phyloP scores from a whole-genome alignment of 805 yeast species.

The Grigorovia jiainica region DNA sequence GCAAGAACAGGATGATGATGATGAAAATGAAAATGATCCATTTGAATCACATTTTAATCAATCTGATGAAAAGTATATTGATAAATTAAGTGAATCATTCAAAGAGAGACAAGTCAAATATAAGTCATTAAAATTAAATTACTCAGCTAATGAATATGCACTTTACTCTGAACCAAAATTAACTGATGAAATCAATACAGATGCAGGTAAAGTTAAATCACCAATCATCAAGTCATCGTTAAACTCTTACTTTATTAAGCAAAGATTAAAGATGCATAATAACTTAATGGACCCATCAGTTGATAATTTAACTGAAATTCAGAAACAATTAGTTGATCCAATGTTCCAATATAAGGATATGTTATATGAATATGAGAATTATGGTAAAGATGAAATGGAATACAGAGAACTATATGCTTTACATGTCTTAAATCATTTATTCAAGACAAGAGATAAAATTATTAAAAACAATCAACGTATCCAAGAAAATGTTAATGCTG shows the following conservation, averaged over 20 bases:
- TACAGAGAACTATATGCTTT: conserved; percentile 56
- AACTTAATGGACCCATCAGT: conserved; percentile 16
- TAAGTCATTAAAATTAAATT: conserved; percentile 12
- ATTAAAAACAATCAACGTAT: conserved; percentile 61
- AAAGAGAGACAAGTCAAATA: conserved; percentile 24
- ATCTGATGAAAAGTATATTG: conserved; percentile 30
- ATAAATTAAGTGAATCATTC: conserved; percentile 29
- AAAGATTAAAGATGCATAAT: conserved; percentile 30
- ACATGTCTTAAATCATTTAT: conserved; percentile 75
- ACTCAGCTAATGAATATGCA: conserved; percentile 13
- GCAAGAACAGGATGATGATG: conserved; percentile 11
- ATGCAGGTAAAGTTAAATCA: conserved; percentile 10
- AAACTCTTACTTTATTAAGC: conserved; percentile 37
- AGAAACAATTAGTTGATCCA: conserved; percentile 48
- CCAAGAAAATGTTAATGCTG: conserved; percentile 41
- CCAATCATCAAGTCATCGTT: conserved; percentile 17
- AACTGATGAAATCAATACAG: conserved; percentile 5
- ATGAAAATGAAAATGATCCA: conserved; percentile 49
- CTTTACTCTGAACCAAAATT: conserved; percentile 22
- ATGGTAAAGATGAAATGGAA: conserved; percentile 36
- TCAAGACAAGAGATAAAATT: conserved; percentile 79
- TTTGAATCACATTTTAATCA: conserved; percentile 68
- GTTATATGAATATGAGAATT: conserved; percentile 44
- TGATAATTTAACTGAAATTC: conserved; percentile 33
- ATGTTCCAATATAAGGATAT: conserved; percentile 69